Conservation (phyloP, 1,284 basidiomycete species). For the Chiua sp. region DNA sequence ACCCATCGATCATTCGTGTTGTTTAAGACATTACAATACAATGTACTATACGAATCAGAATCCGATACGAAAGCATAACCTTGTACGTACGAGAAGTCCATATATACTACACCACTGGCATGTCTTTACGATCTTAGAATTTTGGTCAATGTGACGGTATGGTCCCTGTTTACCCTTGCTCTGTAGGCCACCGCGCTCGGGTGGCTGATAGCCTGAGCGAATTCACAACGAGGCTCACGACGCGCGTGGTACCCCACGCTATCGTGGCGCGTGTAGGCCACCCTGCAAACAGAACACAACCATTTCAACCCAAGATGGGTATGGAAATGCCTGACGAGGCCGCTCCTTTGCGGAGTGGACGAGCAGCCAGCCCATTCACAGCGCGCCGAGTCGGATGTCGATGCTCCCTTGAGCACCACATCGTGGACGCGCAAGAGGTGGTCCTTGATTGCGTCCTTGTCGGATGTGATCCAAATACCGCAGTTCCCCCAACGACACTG, state of each 20-base stretch:
- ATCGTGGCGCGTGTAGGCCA: slow-evolving; percentile 19
- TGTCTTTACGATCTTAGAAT: slow-evolving; percentile 13
- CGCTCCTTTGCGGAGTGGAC: slow-evolving; percentile 1
- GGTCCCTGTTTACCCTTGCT: slow-evolving; percentile 6
- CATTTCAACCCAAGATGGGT: slow-evolving; percentile 23
- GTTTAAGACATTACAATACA: slow-evolving; percentile 16
- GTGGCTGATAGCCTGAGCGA: slow-evolving; percentile 12
- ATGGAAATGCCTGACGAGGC: slow-evolving; percentile 25
- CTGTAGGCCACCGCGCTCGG: slow-evolving; percentile 25
- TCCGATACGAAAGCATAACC: slow-evolving; percentile 3
- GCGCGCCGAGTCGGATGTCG: background rate
- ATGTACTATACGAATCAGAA: slow-evolving; percentile 25
- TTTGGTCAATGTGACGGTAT: slow-evolving; percentile 27
- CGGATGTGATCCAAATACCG: slow-evolving; percentile 22
- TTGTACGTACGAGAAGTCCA: background rate
- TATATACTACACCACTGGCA: background rate
- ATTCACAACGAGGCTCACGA: slow-evolving; percentile 8
- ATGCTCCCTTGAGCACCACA: slow-evolving; percentile 4
- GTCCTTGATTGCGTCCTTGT: slow-evolving; percentile 17
- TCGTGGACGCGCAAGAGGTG: slow-evolving; percentile 21
- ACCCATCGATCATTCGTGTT: background rate
- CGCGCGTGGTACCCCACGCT: slow-evolving; percentile 18
- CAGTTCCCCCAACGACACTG: slow-evolving; percentile 26
- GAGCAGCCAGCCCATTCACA: slow-evolving; percentile 23
- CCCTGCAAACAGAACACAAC: slow-evolving; percentile 24